These are phyloP conservation scores for Solanum pennellii DNA, from an alignment of 257 asterid species.

Conservation along the genomic window DNA sequence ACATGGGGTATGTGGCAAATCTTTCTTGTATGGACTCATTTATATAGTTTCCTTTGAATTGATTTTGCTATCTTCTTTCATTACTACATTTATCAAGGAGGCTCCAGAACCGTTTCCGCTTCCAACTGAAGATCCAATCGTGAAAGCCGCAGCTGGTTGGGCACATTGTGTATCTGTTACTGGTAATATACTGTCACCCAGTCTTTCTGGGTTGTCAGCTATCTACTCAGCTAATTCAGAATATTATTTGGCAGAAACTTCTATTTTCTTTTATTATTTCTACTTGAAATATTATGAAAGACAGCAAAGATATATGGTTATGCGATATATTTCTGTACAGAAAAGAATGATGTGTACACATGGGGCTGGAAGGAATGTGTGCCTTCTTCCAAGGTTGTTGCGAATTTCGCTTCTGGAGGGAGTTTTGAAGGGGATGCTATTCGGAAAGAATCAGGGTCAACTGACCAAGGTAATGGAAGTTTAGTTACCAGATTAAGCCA, in stretches of 20 bases:
- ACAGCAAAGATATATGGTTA: neutral
- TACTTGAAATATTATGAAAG: neutral
- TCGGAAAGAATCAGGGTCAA: conserved; percentile 20
- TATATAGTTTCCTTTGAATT: neutral
- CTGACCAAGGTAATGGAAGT: conserved; percentile 37
- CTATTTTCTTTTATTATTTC: neutral
- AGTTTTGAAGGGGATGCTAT: conserved; percentile 25
- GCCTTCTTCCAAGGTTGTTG: conserved; percentile 48
- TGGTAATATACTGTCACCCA: conserved; percentile 18
- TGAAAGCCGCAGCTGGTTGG: conserved; percentile 75
- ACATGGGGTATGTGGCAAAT: conserved; percentile 51
- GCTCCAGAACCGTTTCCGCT: conserved; percentile 49
- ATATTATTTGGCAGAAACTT: neutral
- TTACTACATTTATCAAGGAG: conserved; percentile 26
- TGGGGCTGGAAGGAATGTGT: conserved; percentile 95
- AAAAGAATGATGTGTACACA: conserved; percentile 42
- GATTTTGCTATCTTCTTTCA: conserved; percentile 11
- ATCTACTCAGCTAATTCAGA: neutral
- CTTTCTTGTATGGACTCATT: neutral
- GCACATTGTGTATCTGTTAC: conserved; percentile 67
- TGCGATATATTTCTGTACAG: conserved; percentile 15
- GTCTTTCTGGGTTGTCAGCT: neutral
- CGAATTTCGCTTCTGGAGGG: conserved; percentile 19
- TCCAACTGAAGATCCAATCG: conserved; percentile 39
- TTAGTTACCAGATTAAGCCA: neutral